Conservation (phyloP, 495 filamentous ascomycete genomes). For the Geoglossum glabrum region DNA sequence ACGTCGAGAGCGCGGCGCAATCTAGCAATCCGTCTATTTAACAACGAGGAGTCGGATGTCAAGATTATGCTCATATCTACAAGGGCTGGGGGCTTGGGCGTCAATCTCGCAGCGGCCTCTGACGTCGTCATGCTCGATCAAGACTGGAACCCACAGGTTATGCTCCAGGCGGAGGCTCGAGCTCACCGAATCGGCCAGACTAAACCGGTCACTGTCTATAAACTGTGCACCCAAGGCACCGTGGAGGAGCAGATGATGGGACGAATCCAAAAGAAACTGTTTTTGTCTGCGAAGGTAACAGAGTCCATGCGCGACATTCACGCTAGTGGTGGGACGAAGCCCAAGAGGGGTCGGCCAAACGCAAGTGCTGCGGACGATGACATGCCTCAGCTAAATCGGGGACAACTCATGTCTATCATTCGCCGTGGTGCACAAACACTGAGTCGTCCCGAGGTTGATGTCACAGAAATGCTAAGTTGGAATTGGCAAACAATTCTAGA, state of each 20-base stretch:
- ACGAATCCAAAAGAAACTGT: slow-evolving; percentile 44
- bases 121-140: slow-evolving; percentile 44
- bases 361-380: slow-evolving; percentile 18
- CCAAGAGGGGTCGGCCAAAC: slow-evolving; percentile 7
- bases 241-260: slow-evolving; percentile 45
- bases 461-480: slow-evolving; percentile 38
- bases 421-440: slow-evolving; percentile 35
- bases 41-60: slow-evolving; percentile 18
- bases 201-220: slow-evolving; percentile 35
- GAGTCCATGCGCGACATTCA: slow-evolving; percentile 37
- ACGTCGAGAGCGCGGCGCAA: slow-evolving; percentile 34
- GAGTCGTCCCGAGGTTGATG: slow-evolving; percentile 30
- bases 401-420: slow-evolving; percentile 35
- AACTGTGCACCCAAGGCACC: slow-evolving; percentile 36
- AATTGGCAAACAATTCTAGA: slow-evolving; percentile 33
- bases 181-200: slow-evolving; percentile 41
- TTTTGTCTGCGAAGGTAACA: slow-evolving; percentile 40
- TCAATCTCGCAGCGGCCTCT: slow-evolving; percentile 39
- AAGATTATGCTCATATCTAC: slow-evolving; percentile 45
- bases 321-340: slow-evolving; percentile 4
- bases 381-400: slow-evolving; percentile 29
- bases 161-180: slow-evolving; percentile 36
- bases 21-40: slow-evolving; percentile 38
- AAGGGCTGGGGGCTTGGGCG: slow-evolving; percentile 40
- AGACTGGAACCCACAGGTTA: slow-evolving; percentile 49